Evolutionary conservation across 495 filamentous ascomycete genomes (phyloP).

Genomic region (Niebla homalea): DNA sequence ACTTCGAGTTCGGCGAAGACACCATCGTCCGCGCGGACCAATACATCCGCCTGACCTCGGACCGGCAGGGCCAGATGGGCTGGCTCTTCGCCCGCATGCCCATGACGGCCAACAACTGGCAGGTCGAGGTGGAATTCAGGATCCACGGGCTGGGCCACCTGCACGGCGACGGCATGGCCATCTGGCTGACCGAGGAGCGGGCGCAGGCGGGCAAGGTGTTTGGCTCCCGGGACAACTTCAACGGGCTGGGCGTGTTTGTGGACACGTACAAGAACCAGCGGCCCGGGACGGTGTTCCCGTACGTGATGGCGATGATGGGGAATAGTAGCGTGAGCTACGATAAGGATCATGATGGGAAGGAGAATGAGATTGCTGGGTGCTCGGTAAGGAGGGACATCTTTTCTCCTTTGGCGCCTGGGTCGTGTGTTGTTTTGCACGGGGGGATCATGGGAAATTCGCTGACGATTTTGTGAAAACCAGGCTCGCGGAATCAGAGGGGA

Average conservation of each 20-base stretch:
- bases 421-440: background rate
- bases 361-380: conserved; percentile 84
- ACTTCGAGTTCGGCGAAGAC: conserved; percentile 98
- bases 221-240: conserved; percentile 75
- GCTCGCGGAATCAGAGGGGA: conserved; percentile 78
- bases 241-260: conserved; percentile 92
- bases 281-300: conserved; percentile 88
- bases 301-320: conserved; percentile 96
- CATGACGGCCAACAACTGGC: conserved; percentile 97
- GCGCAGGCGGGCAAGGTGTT: conserved; percentile 75
- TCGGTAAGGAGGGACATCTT: conserved; percentile 50
- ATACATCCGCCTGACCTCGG: conserved; percentile 87
- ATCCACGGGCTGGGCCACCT: conserved; percentile 71
- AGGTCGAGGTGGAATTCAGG: conserved; percentile 94
- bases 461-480: conserved; percentile 19
- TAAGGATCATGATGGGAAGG: conserved; percentile 89
- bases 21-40: conserved; percentile 86
- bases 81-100: conserved; percentile 91
- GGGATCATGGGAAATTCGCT: background rate
- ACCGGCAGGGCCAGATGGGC: conserved; percentile 76
- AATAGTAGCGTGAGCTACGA: conserved; percentile 85
- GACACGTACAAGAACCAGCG: conserved; percentile 99
- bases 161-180: conserved; percentile 93
- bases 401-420: background rate
- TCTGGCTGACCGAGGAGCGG: conserved; percentile 96